Percentiles rank a stretch among this genome's conserved stretches.
Evolutionary conservation across 1,284 basidiomycete species (phyloP).

Genomic region (Porodaedalea pini): DNA sequence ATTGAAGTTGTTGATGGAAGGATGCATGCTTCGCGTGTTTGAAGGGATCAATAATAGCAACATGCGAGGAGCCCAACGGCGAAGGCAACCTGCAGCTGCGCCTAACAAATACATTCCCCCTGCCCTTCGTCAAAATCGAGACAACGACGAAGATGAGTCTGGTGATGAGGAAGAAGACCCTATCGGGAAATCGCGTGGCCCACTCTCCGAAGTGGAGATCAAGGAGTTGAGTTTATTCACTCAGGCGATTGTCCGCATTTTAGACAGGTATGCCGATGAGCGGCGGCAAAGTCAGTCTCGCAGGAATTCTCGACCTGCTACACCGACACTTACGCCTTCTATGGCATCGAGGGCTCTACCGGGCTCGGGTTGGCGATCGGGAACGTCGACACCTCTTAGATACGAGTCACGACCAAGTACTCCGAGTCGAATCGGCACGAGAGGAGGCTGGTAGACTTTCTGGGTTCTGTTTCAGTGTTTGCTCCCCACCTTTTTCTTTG

Average conservation of each 20-base stretch:
- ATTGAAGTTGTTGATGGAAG: slow-evolving; percentile 81
- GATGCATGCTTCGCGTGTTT: slow-evolving; percentile 87
- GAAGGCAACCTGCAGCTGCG: slow-evolving; percentile 33
- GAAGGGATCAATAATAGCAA: slow-evolving; percentile 61
- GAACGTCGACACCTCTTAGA: slow-evolving; percentile 51
- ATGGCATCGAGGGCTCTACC: slow-evolving; percentile 35
- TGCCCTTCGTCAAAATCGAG: slow-evolving; percentile 28
- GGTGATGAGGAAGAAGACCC: slow-evolving; percentile 30
- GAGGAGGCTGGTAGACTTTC: background rate
- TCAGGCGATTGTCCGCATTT: slow-evolving; percentile 65
- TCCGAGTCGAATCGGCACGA: slow-evolving; percentile 48
- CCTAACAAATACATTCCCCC: slow-evolving; percentile 36
- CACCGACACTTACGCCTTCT: slow-evolving; percentile 51
- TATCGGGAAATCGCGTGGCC: slow-evolving; percentile 35
- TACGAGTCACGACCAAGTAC: slow-evolving; percentile 62
- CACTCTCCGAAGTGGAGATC: slow-evolving; percentile 63
- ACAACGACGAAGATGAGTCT: slow-evolving; percentile 56
- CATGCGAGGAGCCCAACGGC: slow-evolving; percentile 35
- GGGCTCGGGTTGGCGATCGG: slow-evolving; percentile 40
- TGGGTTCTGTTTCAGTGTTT: background rate
- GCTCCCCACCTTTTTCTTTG: background rate
- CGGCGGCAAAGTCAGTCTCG: slow-evolving; percentile 52
- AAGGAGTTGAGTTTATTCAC: slow-evolving; percentile 74
- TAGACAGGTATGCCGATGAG: slow-evolving; percentile 65
- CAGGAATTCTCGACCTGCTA: slow-evolving; percentile 59